Conservation (phyloP, 257 asterid genomes). For the Plantago ovata region DNA sequence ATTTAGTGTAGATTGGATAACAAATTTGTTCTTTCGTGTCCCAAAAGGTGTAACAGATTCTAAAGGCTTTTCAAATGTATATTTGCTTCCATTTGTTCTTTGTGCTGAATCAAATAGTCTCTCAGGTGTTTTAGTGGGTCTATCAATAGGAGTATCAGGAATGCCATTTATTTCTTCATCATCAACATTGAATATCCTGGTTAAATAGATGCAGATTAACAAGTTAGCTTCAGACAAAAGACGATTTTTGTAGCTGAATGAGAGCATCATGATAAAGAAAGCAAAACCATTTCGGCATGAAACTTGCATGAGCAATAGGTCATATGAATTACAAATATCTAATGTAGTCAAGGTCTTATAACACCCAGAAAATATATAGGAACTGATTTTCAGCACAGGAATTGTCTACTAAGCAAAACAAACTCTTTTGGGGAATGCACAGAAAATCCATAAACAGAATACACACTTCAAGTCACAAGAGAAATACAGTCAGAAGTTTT, state of each 20-base stretch:
- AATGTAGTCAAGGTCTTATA: too few species aligned
- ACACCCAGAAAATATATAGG: too few species aligned
- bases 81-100: conserved; percentile 51
- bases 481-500: too few species aligned
- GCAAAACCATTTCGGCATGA: too few species aligned
- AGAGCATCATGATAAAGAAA: too few species aligned
- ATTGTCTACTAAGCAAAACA: too few species aligned
- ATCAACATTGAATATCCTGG: conserved; percentile 63
- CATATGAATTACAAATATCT: too few species aligned
- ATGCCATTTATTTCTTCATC: conserved; percentile 48
- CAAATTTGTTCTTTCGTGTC: conserved; percentile 75
- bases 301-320: too few species aligned
- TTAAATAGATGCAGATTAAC: conserved; percentile 18
- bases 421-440: too few species aligned
- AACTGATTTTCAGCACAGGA: too few species aligned
- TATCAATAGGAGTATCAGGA: conserved; percentile 49
- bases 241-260: conserved; percentile 9
- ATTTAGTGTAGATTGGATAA: conserved; percentile 69
- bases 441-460: too few species aligned
- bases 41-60: conserved; percentile 88
- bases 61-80: conserved; percentile 43
- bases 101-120: conserved; percentile 48
- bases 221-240: conserved; percentile 4
- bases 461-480: too few species aligned
- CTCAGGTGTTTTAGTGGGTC: conserved; percentile 22